Conservation (phyloP, 352 stramenopile species). For the Thraustotheca clavata region DNA sequence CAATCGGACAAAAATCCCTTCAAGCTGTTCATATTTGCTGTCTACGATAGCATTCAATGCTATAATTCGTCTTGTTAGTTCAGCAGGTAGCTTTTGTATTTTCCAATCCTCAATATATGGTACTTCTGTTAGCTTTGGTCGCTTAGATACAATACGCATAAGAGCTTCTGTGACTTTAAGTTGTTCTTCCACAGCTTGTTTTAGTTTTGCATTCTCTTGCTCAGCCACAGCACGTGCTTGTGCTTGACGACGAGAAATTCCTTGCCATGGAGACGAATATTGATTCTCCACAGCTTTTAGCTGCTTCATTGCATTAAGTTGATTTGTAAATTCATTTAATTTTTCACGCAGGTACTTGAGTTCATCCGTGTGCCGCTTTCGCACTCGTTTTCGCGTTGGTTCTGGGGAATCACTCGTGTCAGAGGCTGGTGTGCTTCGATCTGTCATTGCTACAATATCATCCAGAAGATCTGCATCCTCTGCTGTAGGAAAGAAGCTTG, state of each 20-base stretch:
- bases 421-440: not conserved
- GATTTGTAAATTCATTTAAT: not conserved
- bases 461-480: not conserved
- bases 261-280: constrained; percentile 3
- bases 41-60: constrained; percentile 1
- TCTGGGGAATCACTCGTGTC: not conserved
- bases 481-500: not conserved
- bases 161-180: constrained; percentile 10
- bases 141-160: constrained; percentile 1
- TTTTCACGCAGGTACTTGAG: not conserved
- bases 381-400: not conserved
- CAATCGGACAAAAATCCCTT: not conserved
- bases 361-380: constrained; percentile 1
- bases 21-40: not conserved
- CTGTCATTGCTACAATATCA: not conserved
- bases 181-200: constrained; percentile 6
- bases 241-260: constrained; percentile 5
- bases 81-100: not conserved
- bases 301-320: not conserved
- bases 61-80: not conserved
- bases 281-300: not conserved
- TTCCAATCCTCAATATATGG: not conserved
- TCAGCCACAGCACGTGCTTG: not conserved
- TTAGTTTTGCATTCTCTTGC: constrained; percentile 9
- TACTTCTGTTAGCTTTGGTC: constrained; percentile 6